Evolutionary conservation across 2,329 filamentous ascomycete genomes (phyloP), one percentile per base, ranked within the genome.

Genomic region (Fonsecaea multimorphosa): DNA sequence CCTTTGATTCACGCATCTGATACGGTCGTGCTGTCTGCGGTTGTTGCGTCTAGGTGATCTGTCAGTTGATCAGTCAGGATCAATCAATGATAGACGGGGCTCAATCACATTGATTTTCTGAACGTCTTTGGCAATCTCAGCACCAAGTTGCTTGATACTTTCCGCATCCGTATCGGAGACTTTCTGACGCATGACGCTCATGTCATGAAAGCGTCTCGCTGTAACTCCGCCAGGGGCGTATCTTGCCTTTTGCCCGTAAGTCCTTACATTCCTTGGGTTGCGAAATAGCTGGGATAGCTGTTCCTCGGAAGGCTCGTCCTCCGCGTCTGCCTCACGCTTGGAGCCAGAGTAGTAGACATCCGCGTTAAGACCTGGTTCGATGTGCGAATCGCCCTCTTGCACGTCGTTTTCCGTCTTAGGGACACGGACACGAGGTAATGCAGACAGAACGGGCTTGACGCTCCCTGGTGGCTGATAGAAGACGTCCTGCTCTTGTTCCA

Each of bases 1-100:
- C 93, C 68, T 88, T 89, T 9, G 95, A 99, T 74, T 98, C 94
- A 62, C 90, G 86, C 76, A 99, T 87, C 66, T 90, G 83, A 74
- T 96, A 92, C 0, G 79, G 73, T 34, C 77, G 58, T 22, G 46
- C 69, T 56, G 66, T 56, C 9, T 63, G 72, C 63, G 76, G 60
- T 58, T 75, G 74, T 64, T 73, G 46, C 52, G 74, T 73, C 80
- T 82, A 72, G 63, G 54, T 19, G 63, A 68, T 70, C 79, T 81
- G 78, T 84, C 75, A 83, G 82, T 76, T 53, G 63, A 81, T 81
- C 78, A 82, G 80, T 74, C 76, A 72, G 49, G 58, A 54, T 44
- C 58, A 56, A 58, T n/a, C 53, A 59, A 70, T 58, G 58, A 64
- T 40, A 46, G 40, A 22, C 16, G 34, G 40, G 40, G 22, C n/a